A percentile compares a stretch with the other conserved stretches of the same genome.
These are phyloP conservation scores for Fusarium paranaense DNA, from an alignment of 2,329 filamentous ascomycete genomes.

Conservation along the genomic window DNA sequence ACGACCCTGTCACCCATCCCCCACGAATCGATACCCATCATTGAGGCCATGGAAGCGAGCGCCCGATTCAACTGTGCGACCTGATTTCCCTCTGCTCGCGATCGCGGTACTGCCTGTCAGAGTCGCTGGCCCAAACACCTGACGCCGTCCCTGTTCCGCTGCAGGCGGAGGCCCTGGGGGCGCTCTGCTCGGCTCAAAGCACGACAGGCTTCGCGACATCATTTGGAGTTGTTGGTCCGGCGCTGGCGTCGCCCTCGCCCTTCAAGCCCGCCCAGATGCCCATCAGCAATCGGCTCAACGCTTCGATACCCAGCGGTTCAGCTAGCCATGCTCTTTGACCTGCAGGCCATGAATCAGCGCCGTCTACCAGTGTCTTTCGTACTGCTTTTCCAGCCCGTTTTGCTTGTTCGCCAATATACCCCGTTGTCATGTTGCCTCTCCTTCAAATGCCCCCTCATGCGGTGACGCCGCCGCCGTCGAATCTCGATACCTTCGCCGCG, in stretches of 20 bases:
- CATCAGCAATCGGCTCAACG: conserved; percentile 44
- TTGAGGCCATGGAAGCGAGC: conserved; percentile 28
- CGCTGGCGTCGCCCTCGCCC: conserved; percentile 42
- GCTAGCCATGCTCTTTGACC: conserved; percentile 53
- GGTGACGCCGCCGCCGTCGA: conserved; percentile 58
- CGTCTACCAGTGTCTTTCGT: conserved; percentile 41
- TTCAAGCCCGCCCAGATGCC: conserved; percentile 54
- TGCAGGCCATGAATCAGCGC: conserved; percentile 57
- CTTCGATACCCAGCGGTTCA: conserved; percentile 32
- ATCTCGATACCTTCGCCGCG: conserved; percentile 51
- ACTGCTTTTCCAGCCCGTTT: conserved; percentile 43
- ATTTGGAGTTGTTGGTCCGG: conserved; percentile 22
- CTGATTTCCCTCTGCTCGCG: conserved; percentile 24
- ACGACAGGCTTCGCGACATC: conserved; percentile 14
- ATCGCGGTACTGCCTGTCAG: conserved; percentile 24
- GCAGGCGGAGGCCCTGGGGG: not conserved
- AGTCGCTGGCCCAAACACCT: conserved; percentile 4
- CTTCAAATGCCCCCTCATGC: conserved; percentile 63
- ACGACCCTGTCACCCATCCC: conserved; percentile 2
- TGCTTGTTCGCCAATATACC: conserved; percentile 42
- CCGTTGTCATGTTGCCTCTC: conserved; percentile 60
- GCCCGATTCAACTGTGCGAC: conserved; percentile 22
- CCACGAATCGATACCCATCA: conserved; percentile 10
- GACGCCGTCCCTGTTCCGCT: conserved; percentile 2
- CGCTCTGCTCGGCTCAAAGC: conserved; percentile 8